phyloP scores from a whole-genome alignment of 23 red algal genomes.

The Gracilaria vermiculophylla region DNA sequence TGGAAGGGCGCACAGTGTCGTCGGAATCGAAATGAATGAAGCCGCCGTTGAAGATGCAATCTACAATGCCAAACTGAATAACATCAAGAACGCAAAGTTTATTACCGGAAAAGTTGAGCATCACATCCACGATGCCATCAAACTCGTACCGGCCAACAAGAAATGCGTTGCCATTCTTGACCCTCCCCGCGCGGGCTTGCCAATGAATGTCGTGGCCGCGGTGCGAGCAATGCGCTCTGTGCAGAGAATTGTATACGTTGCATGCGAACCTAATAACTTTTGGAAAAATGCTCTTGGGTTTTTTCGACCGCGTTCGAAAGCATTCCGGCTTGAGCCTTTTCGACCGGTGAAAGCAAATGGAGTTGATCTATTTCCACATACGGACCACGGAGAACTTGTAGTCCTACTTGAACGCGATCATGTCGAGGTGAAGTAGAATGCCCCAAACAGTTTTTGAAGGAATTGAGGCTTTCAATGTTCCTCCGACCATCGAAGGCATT shows the following conservation, averaged over 20 bases:
- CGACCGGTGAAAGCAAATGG: constrained; percentile 62
- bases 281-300: constrained; percentile 65
- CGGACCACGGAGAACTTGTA: constrained; percentile 71
- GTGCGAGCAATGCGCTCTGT: constrained; percentile 62
- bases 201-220: constrained; percentile 69
- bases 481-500: no score
- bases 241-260: constrained; percentile 74
- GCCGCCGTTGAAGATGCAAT: constrained; percentile 77
- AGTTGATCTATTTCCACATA: constrained; percentile 88
- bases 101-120: constrained; percentile 70
- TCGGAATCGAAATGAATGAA: constrained; percentile 81
- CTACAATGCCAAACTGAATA: constrained; percentile 65
- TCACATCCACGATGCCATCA: constrained; percentile 53
- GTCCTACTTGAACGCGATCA: constrained; percentile 62
- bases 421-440: neutral
- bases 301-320: constrained; percentile 76
- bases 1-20: constrained; percentile 66
- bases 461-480: no score
- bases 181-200: constrained; percentile 75
- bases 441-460: no score
- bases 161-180: constrained; percentile 77
- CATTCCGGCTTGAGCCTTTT: constrained; percentile 77
- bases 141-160: neutral
- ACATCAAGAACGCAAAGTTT: constrained; percentile 72
- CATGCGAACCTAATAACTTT: constrained; percentile 77